Evolutionary conservation across 176 grass and related monocot species (phyloP).

Genomic region (Rhipidocladum racemiflorum): DNA sequence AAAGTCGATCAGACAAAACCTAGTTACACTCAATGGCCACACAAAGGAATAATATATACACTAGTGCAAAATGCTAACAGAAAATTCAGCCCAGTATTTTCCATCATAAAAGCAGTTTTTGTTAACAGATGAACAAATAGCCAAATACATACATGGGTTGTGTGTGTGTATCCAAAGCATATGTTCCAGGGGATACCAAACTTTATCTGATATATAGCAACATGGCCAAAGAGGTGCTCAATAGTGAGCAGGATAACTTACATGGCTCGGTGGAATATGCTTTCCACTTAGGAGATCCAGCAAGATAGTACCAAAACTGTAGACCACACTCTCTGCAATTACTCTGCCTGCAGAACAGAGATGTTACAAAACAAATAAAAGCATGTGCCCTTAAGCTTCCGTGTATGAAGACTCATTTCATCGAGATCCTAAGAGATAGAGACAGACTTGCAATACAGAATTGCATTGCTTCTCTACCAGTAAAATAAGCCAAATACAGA

Average conservation of each 20-base stretch:
- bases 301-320: slow-evolving; percentile 87
- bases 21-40: neutral
- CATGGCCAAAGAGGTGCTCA: neutral
- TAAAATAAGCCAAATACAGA: neutral
- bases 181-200: neutral
- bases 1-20: neutral
- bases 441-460: neutral
- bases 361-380: slow-evolving; percentile 9
- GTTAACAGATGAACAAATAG: neutral
- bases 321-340: slow-evolving; percentile 82
- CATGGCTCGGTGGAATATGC: slow-evolving; percentile 89
- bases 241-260: slow-evolving; percentile 35
- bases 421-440: neutral
- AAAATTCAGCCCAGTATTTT: neutral
- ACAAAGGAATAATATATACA: neutral
- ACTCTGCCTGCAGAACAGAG: slow-evolving; percentile 69
- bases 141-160: neutral
- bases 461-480: neutral
- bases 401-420: neutral
- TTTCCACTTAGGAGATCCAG: slow-evolving; percentile 96
- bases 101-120: neutral
- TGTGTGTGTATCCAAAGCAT: neutral
- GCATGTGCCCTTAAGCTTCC: neutral
- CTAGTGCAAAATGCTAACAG: neutral
- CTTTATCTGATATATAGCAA: neutral